Conservation (phyloP, 306 rosid genomes). For the Crotalaria pallida region DNA sequence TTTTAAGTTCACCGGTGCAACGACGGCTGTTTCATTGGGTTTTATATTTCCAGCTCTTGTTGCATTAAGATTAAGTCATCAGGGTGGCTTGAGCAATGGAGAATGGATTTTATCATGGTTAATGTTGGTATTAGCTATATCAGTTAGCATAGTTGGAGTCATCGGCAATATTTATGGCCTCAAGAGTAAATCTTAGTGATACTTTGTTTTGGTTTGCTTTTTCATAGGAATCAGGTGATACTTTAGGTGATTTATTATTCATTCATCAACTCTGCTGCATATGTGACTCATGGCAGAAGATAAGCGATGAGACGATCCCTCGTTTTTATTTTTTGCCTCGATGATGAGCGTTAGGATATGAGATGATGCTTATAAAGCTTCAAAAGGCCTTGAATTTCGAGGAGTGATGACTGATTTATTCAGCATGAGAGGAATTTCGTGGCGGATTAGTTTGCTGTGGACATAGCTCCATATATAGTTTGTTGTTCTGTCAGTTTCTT, state of each 20-base stretch:
- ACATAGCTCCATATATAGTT: slow-evolving; percentile 4
- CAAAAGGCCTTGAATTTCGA: slow-evolving; percentile 17
- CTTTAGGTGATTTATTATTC: slow-evolving; percentile 21
- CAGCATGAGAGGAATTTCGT: slow-evolving; percentile 2
- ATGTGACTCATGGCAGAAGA: not conserved
- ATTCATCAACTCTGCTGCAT: slow-evolving; percentile 19
- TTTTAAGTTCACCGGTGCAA: slow-evolving; percentile 93
- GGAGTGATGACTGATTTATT: slow-evolving; percentile 12
- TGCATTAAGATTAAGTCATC: slow-evolving; percentile 57
- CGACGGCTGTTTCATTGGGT: slow-evolving; percentile 85
- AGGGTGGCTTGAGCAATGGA: slow-evolving; percentile 42
- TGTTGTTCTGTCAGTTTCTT: not conserved
- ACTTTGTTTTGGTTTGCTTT: slow-evolving; percentile 21
- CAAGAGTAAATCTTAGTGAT: slow-evolving; percentile 44
- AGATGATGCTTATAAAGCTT: slow-evolving; percentile 24
- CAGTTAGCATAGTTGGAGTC: slow-evolving; percentile 71
- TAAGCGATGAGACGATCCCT: slow-evolving; percentile 19
- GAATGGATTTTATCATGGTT: slow-evolving; percentile 60
- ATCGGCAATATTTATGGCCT: slow-evolving; percentile 67
- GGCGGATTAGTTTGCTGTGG: slow-evolving; percentile 24
- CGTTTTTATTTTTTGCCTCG: not conserved
- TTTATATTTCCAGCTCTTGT: slow-evolving; percentile 78
- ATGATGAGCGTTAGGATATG: slow-evolving; percentile 21
- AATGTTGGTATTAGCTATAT: slow-evolving; percentile 61
- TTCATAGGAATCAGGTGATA: slow-evolving; percentile 11